These are phyloP conservation scores for Clonostachys rosea DNA, from an alignment of 2,329 filamentous ascomycete species.

Conservation along the genomic window DNA sequence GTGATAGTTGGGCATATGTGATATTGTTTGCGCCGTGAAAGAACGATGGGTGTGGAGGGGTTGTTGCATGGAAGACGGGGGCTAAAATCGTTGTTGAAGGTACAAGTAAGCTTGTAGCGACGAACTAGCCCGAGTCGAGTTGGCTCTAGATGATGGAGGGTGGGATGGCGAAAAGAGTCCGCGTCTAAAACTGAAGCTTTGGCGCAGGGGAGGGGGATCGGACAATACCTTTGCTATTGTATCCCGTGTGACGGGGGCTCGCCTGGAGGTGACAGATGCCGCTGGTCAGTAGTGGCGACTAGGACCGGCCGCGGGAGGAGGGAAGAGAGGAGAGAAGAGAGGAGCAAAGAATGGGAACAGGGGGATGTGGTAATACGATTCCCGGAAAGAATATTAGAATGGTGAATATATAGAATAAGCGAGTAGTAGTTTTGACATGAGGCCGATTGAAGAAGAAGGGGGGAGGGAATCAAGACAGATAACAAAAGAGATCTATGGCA, in stretches of 20 bases:
- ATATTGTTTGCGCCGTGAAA: too few species aligned
- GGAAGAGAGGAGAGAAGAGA: neutral
- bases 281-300: neutral
- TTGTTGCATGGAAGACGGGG: neutral
- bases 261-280: conserved; percentile 1
- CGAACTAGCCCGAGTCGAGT: neutral
- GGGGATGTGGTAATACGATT: neutral
- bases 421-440: neutral
- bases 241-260: neutral
- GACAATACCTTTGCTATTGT: neutral
- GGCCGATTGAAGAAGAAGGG: neutral
- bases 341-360: neutral
- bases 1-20: too few species aligned
- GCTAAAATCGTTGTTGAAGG: conserved; percentile 1
- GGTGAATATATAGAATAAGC: neutral
- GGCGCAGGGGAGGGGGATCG: conserved; percentile 1
- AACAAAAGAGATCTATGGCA: neutral
- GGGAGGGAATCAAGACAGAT: neutral
- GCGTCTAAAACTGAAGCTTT: conserved; percentile 3
- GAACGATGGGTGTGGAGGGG: neutral
- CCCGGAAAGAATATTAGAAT: neutral
- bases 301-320: neutral
- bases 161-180: conserved; percentile 3
- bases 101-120: neutral
- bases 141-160: conserved; percentile 4